Percentiles rank a stretch among this genome's conserved stretches.
Evolutionary conservation across 768 basidiomycete species (phyloP).

Genomic region (Russula earlei): DNA sequence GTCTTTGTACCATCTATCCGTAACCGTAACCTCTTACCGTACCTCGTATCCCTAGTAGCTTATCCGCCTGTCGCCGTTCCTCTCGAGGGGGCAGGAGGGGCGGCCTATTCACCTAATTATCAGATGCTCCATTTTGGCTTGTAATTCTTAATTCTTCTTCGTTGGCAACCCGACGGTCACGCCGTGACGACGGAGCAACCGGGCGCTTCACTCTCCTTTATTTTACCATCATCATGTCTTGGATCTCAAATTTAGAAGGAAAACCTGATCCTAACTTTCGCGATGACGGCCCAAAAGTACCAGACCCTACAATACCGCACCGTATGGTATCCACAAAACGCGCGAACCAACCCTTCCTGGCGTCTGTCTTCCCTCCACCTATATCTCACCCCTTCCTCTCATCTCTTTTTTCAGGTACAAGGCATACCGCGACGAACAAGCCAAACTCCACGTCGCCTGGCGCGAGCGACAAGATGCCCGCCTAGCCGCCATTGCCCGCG

Average conservation of each 20-base stretch:
- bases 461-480: conserved; percentile 60
- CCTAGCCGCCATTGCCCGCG: conserved; percentile 61
- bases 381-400: neutral
- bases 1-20: conserved; percentile 17
- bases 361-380: conserved; percentile 39
- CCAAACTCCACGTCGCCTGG: conserved; percentile 54
- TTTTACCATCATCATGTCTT: conserved; percentile 41
- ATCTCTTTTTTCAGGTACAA: conserved; percentile 40
- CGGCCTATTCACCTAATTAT: conserved; percentile 16
- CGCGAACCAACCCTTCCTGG: conserved; percentile 79
- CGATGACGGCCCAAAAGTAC: conserved; percentile 40
- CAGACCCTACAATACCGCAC: conserved; percentile 54
- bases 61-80: conserved; percentile 7
- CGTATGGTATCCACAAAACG: conserved; percentile 72
- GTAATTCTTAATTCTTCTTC: no score
- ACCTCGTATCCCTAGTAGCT: conserved; percentile 14
- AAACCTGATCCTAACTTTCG: conserved; percentile 24
- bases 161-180: no score
- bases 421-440: conserved; percentile 54
- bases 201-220: no score
- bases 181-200: no score
- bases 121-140: conserved; percentile 15
- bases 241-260: conserved; percentile 43
- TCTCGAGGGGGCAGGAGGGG: neutral
- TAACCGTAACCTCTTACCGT: conserved; percentile 14